A percentile compares a stretch with the other conserved stretches of the same genome.
Evolutionary conservation across 306 rosid species (phyloP).

Genomic region (Quercus gilva): DNA sequence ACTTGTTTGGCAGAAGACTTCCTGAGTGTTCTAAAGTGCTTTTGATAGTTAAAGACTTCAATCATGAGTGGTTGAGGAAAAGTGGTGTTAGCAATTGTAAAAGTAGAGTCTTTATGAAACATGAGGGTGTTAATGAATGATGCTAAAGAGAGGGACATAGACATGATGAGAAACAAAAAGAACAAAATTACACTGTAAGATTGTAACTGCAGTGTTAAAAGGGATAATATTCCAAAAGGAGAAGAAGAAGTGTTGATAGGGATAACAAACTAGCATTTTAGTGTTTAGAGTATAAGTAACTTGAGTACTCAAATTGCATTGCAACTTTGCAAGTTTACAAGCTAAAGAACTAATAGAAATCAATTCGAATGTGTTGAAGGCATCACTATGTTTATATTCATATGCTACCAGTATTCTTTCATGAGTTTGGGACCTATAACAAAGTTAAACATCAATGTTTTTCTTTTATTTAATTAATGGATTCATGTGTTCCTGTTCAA

Average conservation of each 20-base stretch:
- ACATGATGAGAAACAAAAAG: background rate
- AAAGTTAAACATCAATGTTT: background rate
- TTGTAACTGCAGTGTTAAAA: no score
- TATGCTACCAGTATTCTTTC: background rate
- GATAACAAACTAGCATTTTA: background rate
- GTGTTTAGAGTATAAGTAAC: background rate
- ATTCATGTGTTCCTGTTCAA: conserved; percentile 24
- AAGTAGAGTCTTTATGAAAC: background rate
- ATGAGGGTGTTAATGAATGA: background rate
- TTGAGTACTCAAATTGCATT: background rate
- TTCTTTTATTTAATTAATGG: conserved; percentile 14
- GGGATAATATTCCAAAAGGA: no score
- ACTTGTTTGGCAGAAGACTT: background rate
- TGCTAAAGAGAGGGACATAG: background rate
- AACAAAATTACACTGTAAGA: background rate
- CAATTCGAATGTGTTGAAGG: background rate
- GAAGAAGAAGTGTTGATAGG: background rate
- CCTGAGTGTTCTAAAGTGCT: background rate
- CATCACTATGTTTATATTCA: background rate
- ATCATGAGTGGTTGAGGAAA: background rate
- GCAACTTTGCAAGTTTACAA: background rate
- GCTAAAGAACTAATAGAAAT: background rate
- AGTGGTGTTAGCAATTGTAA: background rate
- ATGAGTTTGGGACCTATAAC: background rate
- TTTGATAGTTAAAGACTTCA: background rate